Evolutionary conservation across 2,329 filamentous ascomycete genomes (phyloP).

Genomic region (Daldinia sp.): DNA sequence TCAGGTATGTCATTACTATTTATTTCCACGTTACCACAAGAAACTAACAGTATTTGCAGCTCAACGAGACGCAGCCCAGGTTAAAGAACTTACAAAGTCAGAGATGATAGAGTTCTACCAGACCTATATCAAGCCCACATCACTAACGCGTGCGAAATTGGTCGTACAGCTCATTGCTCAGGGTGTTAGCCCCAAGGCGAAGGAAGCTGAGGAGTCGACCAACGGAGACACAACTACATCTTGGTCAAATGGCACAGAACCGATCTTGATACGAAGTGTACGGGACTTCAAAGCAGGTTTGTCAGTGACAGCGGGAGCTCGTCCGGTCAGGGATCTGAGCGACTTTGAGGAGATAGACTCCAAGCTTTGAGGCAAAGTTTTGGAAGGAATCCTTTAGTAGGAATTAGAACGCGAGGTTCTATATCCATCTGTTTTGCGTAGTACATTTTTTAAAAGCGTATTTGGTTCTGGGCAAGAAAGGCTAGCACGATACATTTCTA

Average conservation of each 20-base stretch:
- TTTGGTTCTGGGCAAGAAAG: constrained; percentile 11
- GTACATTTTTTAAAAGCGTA: constrained; percentile 12
- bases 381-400: constrained; percentile 23
- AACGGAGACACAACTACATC: constrained; percentile 52
- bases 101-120: constrained; percentile 86
- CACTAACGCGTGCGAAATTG: constrained; percentile 80
- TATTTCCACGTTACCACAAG: background rate
- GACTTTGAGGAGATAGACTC: constrained; percentile 88
- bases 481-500: constrained; percentile 16
- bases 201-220: constrained; percentile 57
- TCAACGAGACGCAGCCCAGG: constrained; percentile 79
- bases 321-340: constrained; percentile 78
- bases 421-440: constrained; percentile 34
- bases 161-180: constrained; percentile 87
- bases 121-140: constrained; percentile 79
- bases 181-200: constrained; percentile 58
- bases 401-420: constrained; percentile 31
- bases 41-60: constrained; percentile 59
- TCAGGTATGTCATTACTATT: constrained; percentile 68
- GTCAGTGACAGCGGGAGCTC: constrained; percentile 77
- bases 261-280: constrained; percentile 80
- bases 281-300: constrained; percentile 83
- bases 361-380: constrained; percentile 74
- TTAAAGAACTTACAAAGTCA: constrained; percentile 80
- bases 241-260: constrained; percentile 62